Percentiles rank a stretch among this genome's conserved stretches.
phyloP scores from a whole-genome alignment of 306 rosid species.

The Pyrus pyrifolia region DNA sequence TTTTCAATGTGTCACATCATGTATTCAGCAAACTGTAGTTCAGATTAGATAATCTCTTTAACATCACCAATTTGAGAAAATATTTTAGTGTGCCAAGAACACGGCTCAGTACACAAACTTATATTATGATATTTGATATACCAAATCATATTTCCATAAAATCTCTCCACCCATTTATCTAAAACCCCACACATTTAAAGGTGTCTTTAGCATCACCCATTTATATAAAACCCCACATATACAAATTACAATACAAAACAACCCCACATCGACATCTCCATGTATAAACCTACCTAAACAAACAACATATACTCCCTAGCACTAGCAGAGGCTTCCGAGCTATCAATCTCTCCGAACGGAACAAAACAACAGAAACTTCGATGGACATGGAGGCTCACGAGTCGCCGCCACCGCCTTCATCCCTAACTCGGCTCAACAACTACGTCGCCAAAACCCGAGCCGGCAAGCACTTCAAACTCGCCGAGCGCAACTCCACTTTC shows the following conservation, averaged over 20 bases:
- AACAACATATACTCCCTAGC: background rate
- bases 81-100: no score
- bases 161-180: no score
- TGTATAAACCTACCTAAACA: background rate
- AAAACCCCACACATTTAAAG: no score
- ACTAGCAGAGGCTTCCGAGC: background rate
- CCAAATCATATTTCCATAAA: no score
- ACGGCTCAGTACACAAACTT: no score
- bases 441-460: conserved; percentile 39
- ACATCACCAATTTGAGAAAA: no score
- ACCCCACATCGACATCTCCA: background rate
- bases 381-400: conserved; percentile 38
- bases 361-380: background rate
- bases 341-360: background rate
- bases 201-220: no score
- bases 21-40: no score
- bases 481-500: conserved; percentile 73
- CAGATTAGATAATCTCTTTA: no score
- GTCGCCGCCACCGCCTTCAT: background rate
- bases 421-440: conserved; percentile 48
- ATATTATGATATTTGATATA: no score
- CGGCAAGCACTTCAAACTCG: conserved; percentile 73
- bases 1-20: no score
- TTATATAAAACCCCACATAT: background rate
- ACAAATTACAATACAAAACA: background rate